Percentiles rank a stretch among this genome's conserved stretches.
phyloP scores from a whole-genome alignment of 169 alveolate species.

The Plasmodium gonderi region DNA sequence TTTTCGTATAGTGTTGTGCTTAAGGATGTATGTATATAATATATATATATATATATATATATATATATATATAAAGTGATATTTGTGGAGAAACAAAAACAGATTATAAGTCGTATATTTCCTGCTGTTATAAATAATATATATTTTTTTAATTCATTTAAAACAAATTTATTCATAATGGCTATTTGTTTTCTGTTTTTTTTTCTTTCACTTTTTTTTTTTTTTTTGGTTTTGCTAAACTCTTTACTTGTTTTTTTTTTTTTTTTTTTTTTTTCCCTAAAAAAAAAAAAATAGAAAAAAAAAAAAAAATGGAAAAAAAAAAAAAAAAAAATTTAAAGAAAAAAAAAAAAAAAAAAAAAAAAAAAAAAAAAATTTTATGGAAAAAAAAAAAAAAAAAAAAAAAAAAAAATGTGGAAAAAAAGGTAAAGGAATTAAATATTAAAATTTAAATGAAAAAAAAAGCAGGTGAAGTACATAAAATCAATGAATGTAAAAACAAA shows the following conservation, averaged over 20 bases:
- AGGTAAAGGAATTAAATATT: background rate
- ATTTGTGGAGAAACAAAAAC: slow-evolving; percentile 28
- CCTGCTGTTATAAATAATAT: background rate
- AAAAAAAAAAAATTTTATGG: background rate
- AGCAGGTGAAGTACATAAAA: background rate
- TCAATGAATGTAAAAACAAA: background rate
- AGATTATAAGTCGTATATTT: background rate
- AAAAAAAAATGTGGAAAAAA: too few relatives aligned
- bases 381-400: background rate
- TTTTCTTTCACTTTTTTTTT: slow-evolving; percentile 1
- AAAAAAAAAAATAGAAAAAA: background rate
- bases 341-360: background rate
- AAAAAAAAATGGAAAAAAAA: background rate
- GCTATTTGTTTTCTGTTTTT: slow-evolving; percentile 14
- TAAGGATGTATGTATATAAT: background rate
- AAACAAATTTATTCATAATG: slow-evolving; percentile 2
- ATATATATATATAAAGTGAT: too few relatives aligned
- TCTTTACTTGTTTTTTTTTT: background rate
- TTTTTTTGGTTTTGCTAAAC: background rate
- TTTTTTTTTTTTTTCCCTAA: slow-evolving; percentile 1
- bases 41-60: too few relatives aligned
- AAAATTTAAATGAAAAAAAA: background rate
- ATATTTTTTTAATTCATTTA: slow-evolving; percentile 8
- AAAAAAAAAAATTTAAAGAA: background rate
- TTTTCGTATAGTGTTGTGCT: background rate